A percentile compares a stretch with the other conserved stretches of the same genome.
Evolutionary conservation across 2,329 filamentous ascomycete genomes (phyloP).

Genomic region (Stagonosporopsis rhizophila): DNA sequence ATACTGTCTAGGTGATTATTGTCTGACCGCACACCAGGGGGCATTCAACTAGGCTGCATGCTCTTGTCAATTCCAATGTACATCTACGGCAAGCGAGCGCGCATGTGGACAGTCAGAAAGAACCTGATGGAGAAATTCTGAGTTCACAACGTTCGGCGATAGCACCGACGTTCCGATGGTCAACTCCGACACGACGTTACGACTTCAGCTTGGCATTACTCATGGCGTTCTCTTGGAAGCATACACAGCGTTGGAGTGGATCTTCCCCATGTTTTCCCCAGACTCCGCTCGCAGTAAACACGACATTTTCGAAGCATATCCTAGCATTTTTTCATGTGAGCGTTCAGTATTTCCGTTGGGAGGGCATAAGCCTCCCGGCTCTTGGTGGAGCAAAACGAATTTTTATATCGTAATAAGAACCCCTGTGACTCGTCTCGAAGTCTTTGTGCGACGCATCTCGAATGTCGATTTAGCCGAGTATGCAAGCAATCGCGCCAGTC

Average conservation of each 20-base stretch:
- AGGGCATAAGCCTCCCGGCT: slow-evolving; percentile 3
- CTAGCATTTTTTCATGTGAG: background rate
- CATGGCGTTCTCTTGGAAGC: slow-evolving; percentile 13
- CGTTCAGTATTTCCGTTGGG: slow-evolving; percentile 7
- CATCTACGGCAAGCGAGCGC: slow-evolving; percentile 85
- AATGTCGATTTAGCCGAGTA: slow-evolving; percentile 1
- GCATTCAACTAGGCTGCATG: slow-evolving; percentile 81
- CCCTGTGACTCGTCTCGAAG: slow-evolving; percentile 6
- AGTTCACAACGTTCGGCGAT: slow-evolving; percentile 1
- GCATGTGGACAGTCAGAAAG: slow-evolving; percentile 92
- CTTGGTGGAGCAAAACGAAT: background rate
- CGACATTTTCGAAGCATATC: background rate
- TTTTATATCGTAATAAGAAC: slow-evolving; percentile 8
- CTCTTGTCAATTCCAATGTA: slow-evolving; percentile 87
- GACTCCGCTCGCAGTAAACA: slow-evolving; percentile 1
- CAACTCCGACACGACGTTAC: slow-evolving; percentile 9
- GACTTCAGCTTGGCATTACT: slow-evolving; percentile 21
- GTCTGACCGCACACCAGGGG: slow-evolving; percentile 55
- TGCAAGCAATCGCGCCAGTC: background rate
- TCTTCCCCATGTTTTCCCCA: slow-evolving; percentile 17
- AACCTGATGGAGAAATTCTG: slow-evolving; percentile 84
- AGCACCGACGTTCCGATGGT: background rate
- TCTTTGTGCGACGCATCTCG: background rate
- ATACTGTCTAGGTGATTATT: background rate
- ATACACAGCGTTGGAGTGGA: slow-evolving; percentile 4